A percentile compares a stretch with the other conserved stretches of the same genome.
Conservation (phyloP, 177 flowering plant genomes). For the Vitis hybrid region DNA sequence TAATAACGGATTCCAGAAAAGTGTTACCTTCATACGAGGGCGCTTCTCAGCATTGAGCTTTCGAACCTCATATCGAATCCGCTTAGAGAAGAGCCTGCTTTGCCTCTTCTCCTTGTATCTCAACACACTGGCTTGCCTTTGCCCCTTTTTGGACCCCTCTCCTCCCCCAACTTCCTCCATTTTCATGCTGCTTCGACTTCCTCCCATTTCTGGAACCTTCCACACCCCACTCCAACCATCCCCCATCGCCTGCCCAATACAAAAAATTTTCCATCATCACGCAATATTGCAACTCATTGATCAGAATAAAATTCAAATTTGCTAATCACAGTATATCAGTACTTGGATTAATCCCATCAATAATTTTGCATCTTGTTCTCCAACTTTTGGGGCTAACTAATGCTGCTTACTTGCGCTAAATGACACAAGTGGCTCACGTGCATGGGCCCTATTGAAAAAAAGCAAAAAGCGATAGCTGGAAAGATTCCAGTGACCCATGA, state of each 20-base stretch:
- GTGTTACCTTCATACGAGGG: constrained; percentile 72
- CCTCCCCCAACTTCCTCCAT: constrained; percentile 17
- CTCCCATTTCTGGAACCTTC: constrained; percentile 43
- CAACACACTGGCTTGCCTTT: constrained; percentile 71
- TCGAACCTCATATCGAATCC: constrained; percentile 81
- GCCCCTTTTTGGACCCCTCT: constrained; percentile 35
- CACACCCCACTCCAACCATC: constrained; percentile 20
- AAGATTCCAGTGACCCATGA: not conserved
- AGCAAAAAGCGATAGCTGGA: not conserved
- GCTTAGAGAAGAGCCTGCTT: constrained; percentile 72
- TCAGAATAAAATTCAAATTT: too few relatives aligned
- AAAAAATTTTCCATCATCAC: not conserved
- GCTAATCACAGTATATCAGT: too few relatives aligned
- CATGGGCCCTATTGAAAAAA: constrained; percentile 2
- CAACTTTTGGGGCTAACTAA: not conserved
- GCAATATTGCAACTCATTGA: too few relatives aligned
- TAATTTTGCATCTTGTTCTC: too few relatives aligned
- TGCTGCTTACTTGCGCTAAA: constrained; percentile 2
- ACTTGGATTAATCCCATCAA: too few relatives aligned
- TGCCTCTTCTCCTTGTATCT: constrained; percentile 87
- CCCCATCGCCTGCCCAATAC: constrained; percentile 14
- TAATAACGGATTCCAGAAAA: not conserved
- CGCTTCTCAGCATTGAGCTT: constrained; percentile 87
- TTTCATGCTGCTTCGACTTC: constrained; percentile 10
- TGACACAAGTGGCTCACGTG: constrained; percentile 4